Percentiles rank a stretch among this genome's conserved stretches.
Conservation (phyloP, 1,284 basidiomycete species). For the Pseudozyma thailandica region DNA sequence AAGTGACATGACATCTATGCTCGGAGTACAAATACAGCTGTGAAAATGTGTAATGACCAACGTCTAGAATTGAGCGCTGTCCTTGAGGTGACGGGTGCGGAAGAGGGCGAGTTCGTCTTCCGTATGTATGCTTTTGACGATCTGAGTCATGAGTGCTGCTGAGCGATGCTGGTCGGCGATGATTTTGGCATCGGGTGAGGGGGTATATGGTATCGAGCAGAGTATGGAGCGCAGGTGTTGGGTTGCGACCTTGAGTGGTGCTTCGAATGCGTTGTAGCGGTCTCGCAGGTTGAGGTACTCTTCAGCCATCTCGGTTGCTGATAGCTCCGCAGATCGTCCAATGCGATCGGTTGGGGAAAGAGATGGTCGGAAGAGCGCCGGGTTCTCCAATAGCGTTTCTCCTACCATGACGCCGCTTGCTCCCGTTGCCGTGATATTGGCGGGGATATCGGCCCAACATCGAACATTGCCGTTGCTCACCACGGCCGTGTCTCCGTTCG, state of each 20-base stretch:
- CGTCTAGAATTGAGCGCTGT: background rate
- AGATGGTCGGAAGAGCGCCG: conserved; percentile 63
- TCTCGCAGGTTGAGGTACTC: conserved; percentile 32
- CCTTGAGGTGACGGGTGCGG: conserved; percentile 10
- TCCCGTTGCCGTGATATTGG: conserved; percentile 73
- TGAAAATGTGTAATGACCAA: background rate
- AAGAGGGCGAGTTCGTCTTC: conserved; percentile 19
- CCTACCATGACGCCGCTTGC: conserved; percentile 82
- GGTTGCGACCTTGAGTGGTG: conserved; percentile 31
- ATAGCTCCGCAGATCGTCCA: background rate
- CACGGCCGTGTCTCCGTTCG: conserved; percentile 71
- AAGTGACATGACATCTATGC: background rate
- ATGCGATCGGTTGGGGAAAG: background rate
- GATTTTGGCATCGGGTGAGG: background rate
- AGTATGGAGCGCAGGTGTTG: conserved; percentile 42
- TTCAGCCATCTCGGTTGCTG: conserved; percentile 17
- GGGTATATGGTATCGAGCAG: conserved; percentile 18
- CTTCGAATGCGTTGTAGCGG: conserved; percentile 14
- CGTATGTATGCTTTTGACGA: conserved; percentile 25
- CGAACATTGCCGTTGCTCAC: conserved; percentile 82
- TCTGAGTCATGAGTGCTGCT: conserved; percentile 13
- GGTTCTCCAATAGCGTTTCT: conserved; percentile 77
- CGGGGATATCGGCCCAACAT: conserved; percentile 72
- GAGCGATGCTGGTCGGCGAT: conserved; percentile 15
- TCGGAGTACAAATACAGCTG: conserved; percentile 3